Percentiles rank a stretch among this genome's conserved stretches.
phyloP scores from a whole-genome alignment of 805 yeast species.

The Candida pini region DNA sequence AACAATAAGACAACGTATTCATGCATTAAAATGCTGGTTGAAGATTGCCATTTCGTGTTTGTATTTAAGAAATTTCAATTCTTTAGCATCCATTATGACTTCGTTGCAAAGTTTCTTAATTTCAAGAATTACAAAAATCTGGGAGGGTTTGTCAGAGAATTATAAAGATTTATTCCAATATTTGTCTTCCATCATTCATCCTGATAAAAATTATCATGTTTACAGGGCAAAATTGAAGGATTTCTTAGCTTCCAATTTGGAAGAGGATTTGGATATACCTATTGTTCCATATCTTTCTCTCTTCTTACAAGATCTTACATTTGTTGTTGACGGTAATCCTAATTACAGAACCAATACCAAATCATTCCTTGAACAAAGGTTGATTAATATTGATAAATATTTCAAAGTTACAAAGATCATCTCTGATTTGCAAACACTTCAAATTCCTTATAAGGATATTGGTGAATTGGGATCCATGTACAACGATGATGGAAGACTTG shows the following conservation, averaged over 20 bases:
- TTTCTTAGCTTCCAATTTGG: slow-evolving; percentile 42
- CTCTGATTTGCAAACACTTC: slow-evolving; percentile 62
- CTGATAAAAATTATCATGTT: slow-evolving; percentile 64
- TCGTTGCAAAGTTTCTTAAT: slow-evolving; percentile 68
- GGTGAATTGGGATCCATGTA: slow-evolving; percentile 26
- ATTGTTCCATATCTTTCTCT: slow-evolving; percentile 73
- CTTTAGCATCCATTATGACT: slow-evolving; percentile 74
- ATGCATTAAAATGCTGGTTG: slow-evolving; percentile 62
- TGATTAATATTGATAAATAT: slow-evolving; percentile 72
- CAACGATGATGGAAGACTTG: slow-evolving; percentile 20
- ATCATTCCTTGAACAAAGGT: slow-evolving; percentile 46
- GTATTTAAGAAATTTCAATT: slow-evolving; percentile 69
- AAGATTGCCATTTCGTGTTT: slow-evolving; percentile 68
- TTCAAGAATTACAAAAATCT: slow-evolving; percentile 54
- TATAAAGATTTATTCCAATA: slow-evolving; percentile 59
- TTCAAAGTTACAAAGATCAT: slow-evolving; percentile 60
- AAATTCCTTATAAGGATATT: slow-evolving; percentile 47
- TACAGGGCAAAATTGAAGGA: slow-evolving; percentile 60
- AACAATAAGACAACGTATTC: slow-evolving; percentile 42
- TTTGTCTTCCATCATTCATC: slow-evolving; percentile 64
- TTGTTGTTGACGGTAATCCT: slow-evolving; percentile 77
- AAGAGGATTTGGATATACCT: slow-evolving; percentile 43
- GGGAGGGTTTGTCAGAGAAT: slow-evolving; percentile 55
- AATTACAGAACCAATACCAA: slow-evolving; percentile 53
- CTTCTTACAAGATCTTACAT: slow-evolving; percentile 73